These are phyloP conservation scores for Lipomyces spencermartinsiae DNA, from an alignment of 805 yeast species.

Conservation along the genomic window DNA sequence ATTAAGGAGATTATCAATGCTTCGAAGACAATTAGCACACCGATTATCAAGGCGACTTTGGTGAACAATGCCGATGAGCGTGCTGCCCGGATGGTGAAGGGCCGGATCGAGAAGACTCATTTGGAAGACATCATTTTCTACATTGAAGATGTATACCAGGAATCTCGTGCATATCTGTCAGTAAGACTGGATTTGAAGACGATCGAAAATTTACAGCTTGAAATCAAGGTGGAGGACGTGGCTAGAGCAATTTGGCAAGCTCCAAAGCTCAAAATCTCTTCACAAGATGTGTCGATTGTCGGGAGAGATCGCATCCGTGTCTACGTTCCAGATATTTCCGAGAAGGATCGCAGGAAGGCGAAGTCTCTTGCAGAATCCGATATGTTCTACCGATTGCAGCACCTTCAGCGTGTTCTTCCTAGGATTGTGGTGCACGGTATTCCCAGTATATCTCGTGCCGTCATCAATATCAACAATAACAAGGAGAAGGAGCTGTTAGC, in stretches of 20 bases:
- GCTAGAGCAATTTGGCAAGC: constrained; percentile 81
- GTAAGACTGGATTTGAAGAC: constrained; percentile 83
- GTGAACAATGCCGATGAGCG: constrained; percentile 85
- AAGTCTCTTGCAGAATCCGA: constrained; percentile 48
- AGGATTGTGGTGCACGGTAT: constrained; percentile 91
- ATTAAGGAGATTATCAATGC: constrained; percentile 98
- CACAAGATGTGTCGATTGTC: constrained; percentile 70
- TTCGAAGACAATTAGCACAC: constrained; percentile 91
- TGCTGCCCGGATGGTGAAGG: constrained; percentile 98
- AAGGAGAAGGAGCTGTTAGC: constrained; percentile 86
- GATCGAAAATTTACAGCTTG: constrained; percentile 88
- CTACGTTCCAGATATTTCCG: constrained; percentile 34
- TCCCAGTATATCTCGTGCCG: constrained; percentile 91
- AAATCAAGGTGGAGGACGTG: constrained; percentile 83
- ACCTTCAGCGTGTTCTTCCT: constrained; percentile 82
- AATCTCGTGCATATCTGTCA: constrained; percentile 75
- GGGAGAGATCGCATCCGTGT: constrained; percentile 63
- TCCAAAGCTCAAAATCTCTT: constrained; percentile 84
- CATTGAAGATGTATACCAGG: constrained; percentile 92
- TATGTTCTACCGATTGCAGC: constrained; percentile 87
- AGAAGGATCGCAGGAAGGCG: constrained; percentile 41
- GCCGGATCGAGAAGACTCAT: constrained; percentile 91
- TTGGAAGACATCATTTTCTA: constrained; percentile 84
- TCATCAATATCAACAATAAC: constrained; percentile 87
- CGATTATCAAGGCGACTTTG: constrained; percentile 91